Conservation (phyloP, 129 eudicot species). For the Sambucus nigra region DNA sequence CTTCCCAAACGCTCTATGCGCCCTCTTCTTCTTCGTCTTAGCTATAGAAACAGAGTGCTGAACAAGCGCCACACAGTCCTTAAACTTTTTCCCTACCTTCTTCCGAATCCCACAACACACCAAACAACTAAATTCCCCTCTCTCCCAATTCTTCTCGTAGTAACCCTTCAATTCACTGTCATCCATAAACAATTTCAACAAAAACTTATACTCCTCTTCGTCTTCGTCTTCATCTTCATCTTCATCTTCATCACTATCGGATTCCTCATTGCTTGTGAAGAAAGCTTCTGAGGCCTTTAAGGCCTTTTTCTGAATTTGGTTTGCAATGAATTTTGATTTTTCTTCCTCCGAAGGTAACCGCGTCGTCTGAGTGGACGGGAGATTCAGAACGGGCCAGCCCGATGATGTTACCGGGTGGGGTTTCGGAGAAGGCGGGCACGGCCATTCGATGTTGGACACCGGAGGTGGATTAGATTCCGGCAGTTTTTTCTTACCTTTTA, state of each 20-base stretch:
- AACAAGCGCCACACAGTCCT: slow-evolving; percentile 60
- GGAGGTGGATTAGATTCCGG: not conserved
- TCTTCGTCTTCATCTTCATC: slow-evolving; percentile 25
- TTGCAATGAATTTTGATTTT: slow-evolving; percentile 22
- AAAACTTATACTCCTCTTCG: slow-evolving; percentile 31
- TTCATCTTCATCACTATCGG: slow-evolving; percentile 17
- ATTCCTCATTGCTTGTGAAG: slow-evolving; percentile 13
- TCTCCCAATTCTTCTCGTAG: slow-evolving; percentile 43
- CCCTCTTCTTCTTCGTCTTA: slow-evolving; percentile 58
- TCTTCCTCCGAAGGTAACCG: slow-evolving; percentile 35
- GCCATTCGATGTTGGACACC: slow-evolving; percentile 59
- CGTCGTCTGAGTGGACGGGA: slow-evolving; percentile 20
- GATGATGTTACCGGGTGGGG: slow-evolving; percentile 15
- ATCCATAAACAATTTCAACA: slow-evolving; percentile 38
- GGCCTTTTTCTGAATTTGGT: slow-evolving; percentile 33
- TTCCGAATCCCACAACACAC: slow-evolving; percentile 54
- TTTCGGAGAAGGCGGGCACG: slow-evolving; percentile 28
- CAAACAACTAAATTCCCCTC: slow-evolving; percentile 68
- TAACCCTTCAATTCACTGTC: slow-evolving; percentile 41
- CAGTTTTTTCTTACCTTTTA: not conserved
- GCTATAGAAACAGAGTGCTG: slow-evolving; percentile 55
- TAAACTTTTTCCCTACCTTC: slow-evolving; percentile 53
- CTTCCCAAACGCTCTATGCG: slow-evolving; percentile 62
- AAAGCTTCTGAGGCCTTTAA: slow-evolving; percentile 31
- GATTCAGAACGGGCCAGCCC: slow-evolving; percentile 43